Conservation (phyloP, 352 stramenopile species). For the Globisporangium acanthophoron region DNA sequence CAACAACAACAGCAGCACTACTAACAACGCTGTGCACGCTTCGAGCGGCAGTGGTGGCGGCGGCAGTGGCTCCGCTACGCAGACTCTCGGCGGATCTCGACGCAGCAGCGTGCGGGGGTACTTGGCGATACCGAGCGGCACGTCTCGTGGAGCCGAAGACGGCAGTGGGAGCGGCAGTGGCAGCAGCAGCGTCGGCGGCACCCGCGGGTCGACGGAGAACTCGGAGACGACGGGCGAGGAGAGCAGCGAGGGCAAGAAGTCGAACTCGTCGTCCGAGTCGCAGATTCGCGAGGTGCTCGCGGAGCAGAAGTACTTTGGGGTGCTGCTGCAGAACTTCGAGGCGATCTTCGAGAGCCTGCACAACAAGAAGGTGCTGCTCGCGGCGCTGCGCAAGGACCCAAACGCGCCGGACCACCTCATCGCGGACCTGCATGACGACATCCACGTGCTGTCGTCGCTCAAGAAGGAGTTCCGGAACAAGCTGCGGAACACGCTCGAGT, state of each 20-base stretch:
- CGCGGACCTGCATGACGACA: slow-evolving; percentile 72
- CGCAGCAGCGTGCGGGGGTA: slow-evolving; percentile 7
- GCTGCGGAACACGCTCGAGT: slow-evolving; percentile 53
- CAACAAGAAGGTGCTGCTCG: slow-evolving; percentile 80
- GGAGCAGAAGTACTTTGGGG: slow-evolving; percentile 76
- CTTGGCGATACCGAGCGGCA: slow-evolving; percentile 12
- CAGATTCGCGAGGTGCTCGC: slow-evolving; percentile 51
- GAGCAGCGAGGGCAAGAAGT: slow-evolving; percentile 44
- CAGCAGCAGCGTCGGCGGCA: slow-evolving; percentile 16
- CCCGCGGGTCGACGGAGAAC: slow-evolving; percentile 55
- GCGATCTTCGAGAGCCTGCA: slow-evolving; percentile 79
- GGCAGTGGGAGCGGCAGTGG: slow-evolving; percentile 16
- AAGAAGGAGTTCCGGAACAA: slow-evolving; percentile 83
- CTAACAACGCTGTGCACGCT: background rate
- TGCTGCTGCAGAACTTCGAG: slow-evolving; percentile 82
- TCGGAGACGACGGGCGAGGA: slow-evolving; percentile 80
- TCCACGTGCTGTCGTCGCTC: slow-evolving; percentile 71
- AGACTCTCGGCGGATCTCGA: background rate
- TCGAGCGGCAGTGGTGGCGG: background rate
- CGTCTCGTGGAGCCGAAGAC: slow-evolving; percentile 23
- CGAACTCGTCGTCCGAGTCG: slow-evolving; percentile 32
- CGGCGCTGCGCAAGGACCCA: slow-evolving; percentile 60
- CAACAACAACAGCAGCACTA: slow-evolving; percentile 5
- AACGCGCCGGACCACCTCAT: slow-evolving; percentile 68
- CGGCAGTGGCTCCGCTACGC: background rate